phyloP scores from a whole-genome alignment of 2,329 filamentous ascomycete genomes.

The Passalora sequoiae region DNA sequence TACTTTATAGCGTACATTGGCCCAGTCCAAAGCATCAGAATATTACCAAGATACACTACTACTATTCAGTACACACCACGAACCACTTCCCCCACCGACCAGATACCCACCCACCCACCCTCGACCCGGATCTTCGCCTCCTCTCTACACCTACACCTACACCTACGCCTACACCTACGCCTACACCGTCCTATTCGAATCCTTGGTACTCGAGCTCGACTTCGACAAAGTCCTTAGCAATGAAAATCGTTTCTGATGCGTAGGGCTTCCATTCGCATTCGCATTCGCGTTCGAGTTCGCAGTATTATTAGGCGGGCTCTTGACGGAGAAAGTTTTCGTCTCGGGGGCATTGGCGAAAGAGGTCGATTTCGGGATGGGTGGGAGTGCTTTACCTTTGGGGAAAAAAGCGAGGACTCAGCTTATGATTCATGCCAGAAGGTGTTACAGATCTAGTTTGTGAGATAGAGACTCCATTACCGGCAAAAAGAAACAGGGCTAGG shows the following conservation, averaged over 20 bases:
- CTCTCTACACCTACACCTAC: too few relatives aligned
- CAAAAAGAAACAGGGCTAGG: too few relatives aligned
- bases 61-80: too few relatives aligned
- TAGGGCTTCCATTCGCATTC: not conserved
- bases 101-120: too few relatives aligned
- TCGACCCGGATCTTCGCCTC: too few relatives aligned
- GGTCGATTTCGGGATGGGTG: slow-evolving; percentile 1
- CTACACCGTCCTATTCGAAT: not conserved
- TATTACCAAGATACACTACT: too few relatives aligned
- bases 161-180: not conserved
- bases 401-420: not conserved
- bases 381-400: slow-evolving; percentile 1
- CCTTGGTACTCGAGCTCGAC: not conserved
- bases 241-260: not conserved
- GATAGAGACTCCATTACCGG: too few relatives aligned
- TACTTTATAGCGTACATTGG: too few relatives aligned
- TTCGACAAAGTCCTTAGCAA: slow-evolving; percentile 1
- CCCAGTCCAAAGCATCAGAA: too few relatives aligned
- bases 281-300: not conserved
- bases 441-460: not conserved
- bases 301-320: not conserved
- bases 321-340: not conserved
- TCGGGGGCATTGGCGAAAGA: slow-evolving; percentile 1
- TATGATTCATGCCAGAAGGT: not conserved
- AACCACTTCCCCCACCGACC: too few relatives aligned